These are phyloP conservation scores for Saturnispora mendoncae DNA, from an alignment of 805 yeast species.

Conservation along the genomic window DNA sequence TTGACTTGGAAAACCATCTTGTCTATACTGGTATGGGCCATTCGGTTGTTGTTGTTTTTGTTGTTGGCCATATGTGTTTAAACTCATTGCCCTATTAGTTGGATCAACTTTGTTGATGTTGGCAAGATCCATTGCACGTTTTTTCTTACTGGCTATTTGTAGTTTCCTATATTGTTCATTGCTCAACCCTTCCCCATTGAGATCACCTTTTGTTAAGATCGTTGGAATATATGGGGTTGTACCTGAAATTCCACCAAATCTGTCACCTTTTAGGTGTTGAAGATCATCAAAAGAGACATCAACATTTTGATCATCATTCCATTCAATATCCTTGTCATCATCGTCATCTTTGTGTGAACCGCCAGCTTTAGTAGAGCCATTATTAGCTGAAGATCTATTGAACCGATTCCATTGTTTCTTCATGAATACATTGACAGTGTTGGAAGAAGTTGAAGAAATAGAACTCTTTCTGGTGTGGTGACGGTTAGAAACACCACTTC, in stretches of 20 bases:
- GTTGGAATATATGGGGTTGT: conserved; percentile 75
- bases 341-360: conserved; percentile 21
- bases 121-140: conserved; percentile 32
- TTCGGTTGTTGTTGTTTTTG: conserved; percentile 6
- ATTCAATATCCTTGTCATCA: conserved; percentile 23
- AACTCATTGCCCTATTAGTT: conserved; percentile 3
- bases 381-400: conserved; percentile 12
- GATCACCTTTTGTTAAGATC: conserved; percentile 31
- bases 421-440: conserved; percentile 34
- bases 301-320: conserved; percentile 27
- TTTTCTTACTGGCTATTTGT: conserved; percentile 58
- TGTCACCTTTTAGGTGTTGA: conserved; percentile 53
- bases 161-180: conserved; percentile 62
- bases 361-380: conserved; percentile 23
- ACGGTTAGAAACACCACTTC: background rate
- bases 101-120: conserved; percentile 9
- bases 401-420: conserved; percentile 29
- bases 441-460: conserved; percentile 4
- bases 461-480: conserved; percentile 14
- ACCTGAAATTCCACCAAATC: conserved; percentile 40
- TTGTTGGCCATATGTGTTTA: conserved; percentile 14
- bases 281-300: conserved; percentile 57
- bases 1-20: too few relatives aligned
- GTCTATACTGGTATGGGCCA: background rate
- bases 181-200: conserved; percentile 28